Base-by-base conservation (phyloP, 805 yeast species). In the Phaffomyces opuntiae region DNA sequence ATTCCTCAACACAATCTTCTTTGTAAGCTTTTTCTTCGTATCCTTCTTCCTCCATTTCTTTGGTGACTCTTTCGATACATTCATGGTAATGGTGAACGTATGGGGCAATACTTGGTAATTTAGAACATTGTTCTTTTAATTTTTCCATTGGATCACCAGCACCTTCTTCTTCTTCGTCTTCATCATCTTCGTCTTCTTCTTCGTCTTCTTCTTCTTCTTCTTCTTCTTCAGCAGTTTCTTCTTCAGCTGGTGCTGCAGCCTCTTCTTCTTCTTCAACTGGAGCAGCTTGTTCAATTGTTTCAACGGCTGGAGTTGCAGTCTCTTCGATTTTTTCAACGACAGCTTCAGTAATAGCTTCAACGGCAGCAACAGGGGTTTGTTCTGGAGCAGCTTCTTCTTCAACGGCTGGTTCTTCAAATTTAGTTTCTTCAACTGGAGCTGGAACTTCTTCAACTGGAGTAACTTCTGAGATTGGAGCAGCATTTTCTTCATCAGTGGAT, bases 1-100 rank as follows among this genome's bases (percentile, higher is more conserved):
- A 91, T 72, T 91, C 99, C 70, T 91, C 98, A 50, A 91, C 84
- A 76, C 99, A 91, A 72, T 91, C 97, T 74, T 91, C 99, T 71
- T 91, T 91, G 77, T 87, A 76, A 14, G 74, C 81, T 59, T 75
- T 77, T 46, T 83, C 81, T 29, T 69, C 96, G 66, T 91, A 90
- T 56, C 73, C 95, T 55, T 77, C 83, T 61, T 87, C 90, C 71
- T 88, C 87, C 74, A 75, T 77, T 59, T 81, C 96, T 66, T 83
- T 80, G 55, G 93, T 81, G 53, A 91, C 98, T 74, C 97, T 87
- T 70, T 86, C 97, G 49, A 81, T 81, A 78, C 99, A 91, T 69
- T 91, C 96, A 52, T 83, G 81, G 71, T 83, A 89, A 70, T 90
- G 97, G 70, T 90, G 96, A 61, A 79, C 76, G 66, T 74, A 78